Evolutionary conservation across 225 moss, liverwort and hornwort species (phyloP).

Genomic region (Asterella californica): DNA sequence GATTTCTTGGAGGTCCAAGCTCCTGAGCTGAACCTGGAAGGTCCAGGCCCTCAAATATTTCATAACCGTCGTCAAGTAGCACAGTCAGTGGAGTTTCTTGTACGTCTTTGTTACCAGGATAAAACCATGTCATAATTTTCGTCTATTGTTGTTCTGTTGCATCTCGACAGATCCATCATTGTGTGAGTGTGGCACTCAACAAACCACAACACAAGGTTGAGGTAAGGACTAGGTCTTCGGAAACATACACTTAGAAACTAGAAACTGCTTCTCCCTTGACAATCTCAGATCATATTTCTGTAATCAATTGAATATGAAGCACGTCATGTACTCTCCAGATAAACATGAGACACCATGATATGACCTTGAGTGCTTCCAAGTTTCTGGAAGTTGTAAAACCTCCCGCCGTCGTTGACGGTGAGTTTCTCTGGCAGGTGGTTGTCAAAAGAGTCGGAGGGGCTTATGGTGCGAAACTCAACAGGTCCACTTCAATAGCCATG

Average conservation of each 20-base stretch:
- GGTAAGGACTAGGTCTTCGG: conserved; percentile 34
- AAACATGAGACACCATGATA: background rate
- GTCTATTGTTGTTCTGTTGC: background rate
- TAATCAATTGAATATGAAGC: background rate
- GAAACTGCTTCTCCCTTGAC: background rate
- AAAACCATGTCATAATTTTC: background rate
- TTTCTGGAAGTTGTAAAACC: background rate
- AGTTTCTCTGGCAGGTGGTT: conserved; percentile 47
- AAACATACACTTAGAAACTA: background rate
- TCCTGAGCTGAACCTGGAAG: too few species aligned
- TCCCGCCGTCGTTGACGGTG: background rate
- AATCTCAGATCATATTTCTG: background rate
- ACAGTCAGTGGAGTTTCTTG: background rate
- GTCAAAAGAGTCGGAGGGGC: conserved; percentile 82
- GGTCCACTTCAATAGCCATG: conserved; percentile 57
- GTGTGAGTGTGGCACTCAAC: conserved; percentile 75
- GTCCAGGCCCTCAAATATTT: background rate
- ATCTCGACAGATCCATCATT: conserved; percentile 67
- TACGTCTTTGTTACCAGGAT: background rate
- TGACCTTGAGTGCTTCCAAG: background rate
- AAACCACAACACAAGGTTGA: conserved; percentile 76
- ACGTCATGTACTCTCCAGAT: background rate
- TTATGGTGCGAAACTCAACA: conserved; percentile 71
- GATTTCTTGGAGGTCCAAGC: background rate
- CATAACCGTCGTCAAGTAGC: background rate